Conservation (phyloP, 2,329 filamentous ascomycete genomes). For the Hypocreales sp. region DNA sequence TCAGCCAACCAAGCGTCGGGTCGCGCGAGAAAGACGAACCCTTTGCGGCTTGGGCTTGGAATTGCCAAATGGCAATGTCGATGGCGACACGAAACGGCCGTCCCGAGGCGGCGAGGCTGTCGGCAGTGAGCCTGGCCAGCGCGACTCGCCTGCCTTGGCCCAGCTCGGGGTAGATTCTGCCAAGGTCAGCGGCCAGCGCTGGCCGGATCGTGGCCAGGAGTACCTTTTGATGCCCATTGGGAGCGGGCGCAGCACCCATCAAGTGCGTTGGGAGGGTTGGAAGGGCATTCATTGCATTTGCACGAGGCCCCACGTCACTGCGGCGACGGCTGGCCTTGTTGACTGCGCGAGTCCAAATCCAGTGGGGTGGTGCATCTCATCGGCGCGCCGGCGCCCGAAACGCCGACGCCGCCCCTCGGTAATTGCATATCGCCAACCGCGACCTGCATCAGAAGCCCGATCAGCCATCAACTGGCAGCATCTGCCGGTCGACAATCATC, state of each 20-base stretch:
- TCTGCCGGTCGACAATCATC: too few species aligned
- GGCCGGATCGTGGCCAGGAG: too few species aligned
- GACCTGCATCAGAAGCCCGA: too few species aligned
- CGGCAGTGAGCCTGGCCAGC: conserved; percentile 65
- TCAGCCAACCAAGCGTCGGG: conserved; percentile 5
- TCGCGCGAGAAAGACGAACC: too few species aligned
- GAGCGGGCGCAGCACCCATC: neutral
- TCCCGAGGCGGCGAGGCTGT: conserved; percentile 54
- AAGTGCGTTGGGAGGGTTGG: too few species aligned
- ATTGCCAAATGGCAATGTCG: conserved; percentile 95
- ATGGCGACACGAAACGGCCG: conserved; percentile 76
- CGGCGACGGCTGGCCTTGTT: conserved; percentile 10
- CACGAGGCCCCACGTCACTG: conserved; percentile 13
- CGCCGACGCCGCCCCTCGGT: conserved; percentile 2
- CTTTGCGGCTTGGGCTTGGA: conserved; percentile 74
- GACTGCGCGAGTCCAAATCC: too few species aligned
- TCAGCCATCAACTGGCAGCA: too few species aligned
- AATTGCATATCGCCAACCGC: neutral
- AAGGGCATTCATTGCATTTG: too few species aligned
- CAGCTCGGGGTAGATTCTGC: conserved; percentile 80
- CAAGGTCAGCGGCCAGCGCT: conserved; percentile 2
- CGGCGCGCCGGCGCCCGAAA: conserved; percentile 12
- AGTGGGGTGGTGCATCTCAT: too few species aligned
- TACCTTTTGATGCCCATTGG: conserved; percentile 54
- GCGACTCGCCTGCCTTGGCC: conserved; percentile 66